Evolutionary conservation across 495 filamentous ascomycete species (phyloP).

Genomic region (Lepidopterella palustris): DNA sequence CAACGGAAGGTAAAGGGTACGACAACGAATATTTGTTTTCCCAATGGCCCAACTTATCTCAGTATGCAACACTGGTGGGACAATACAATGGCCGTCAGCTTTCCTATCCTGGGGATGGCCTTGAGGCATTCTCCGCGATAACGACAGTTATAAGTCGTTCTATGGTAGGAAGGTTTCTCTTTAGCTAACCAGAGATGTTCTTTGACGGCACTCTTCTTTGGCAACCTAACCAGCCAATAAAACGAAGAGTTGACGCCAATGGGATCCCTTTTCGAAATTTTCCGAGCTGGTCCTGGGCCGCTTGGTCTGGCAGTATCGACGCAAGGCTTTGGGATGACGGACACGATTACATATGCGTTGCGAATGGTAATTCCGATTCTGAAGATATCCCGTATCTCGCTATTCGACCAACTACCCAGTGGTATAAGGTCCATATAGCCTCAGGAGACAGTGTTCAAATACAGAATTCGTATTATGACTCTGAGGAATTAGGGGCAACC

Average conservation of each 20-base stretch:
- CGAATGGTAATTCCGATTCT: not conserved
- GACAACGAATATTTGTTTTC: not conserved
- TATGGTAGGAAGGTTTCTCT: not conserved
- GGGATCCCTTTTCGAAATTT: not conserved
- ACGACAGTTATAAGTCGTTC: not conserved
- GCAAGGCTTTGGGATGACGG: not conserved
- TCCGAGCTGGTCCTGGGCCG: conserved; percentile 8
- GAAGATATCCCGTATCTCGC: not conserved
- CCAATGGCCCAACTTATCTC: not conserved
- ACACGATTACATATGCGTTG: no score
- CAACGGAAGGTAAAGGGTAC: no score
- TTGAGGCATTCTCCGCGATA: not conserved
- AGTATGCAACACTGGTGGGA: not conserved
- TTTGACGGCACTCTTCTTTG: conserved; percentile 5
- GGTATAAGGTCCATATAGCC: not conserved
- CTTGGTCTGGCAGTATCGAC: conserved; percentile 1
- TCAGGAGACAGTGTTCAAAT: not conserved
- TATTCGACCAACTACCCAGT: not conserved
- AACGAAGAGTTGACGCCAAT: not conserved
- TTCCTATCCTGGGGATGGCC: not conserved
- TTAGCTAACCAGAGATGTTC: not conserved
- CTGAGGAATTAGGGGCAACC: not conserved
- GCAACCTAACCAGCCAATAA: not conserved
- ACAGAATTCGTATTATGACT: not conserved
- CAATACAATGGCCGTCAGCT: not conserved